These are phyloP conservation scores for Hypoxylon sp. DNA, from an alignment of 2,329 filamentous ascomycete species.

Conservation along the genomic window DNA sequence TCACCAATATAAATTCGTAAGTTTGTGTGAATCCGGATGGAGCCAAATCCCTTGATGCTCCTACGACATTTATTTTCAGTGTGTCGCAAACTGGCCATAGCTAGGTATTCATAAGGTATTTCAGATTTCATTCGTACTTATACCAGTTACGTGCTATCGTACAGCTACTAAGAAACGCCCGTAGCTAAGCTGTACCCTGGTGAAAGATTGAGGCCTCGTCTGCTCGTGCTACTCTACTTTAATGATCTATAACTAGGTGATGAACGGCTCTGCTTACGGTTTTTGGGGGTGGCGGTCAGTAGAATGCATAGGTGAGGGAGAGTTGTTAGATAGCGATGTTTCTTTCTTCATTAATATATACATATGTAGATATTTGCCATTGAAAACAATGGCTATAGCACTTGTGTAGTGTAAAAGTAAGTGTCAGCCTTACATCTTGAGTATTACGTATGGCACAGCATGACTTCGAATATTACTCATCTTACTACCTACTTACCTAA, in stretches of 20 bases:
- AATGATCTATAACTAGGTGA: neutral
- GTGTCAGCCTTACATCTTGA: conserved; percentile 9
- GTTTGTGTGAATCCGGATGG: neutral
- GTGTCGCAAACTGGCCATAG: neutral
- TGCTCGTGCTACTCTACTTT: neutral
- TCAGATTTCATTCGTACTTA: neutral
- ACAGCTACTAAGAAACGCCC: neutral
- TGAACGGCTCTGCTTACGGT: too few species aligned
- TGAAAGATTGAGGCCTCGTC: neutral
- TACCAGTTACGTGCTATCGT: conserved; percentile 4
- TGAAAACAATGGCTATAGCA: neutral
- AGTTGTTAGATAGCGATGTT: neutral
- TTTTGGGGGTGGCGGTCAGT: neutral
- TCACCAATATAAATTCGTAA: neutral
- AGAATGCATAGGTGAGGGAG: neutral
- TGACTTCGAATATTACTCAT: conserved; percentile 7
- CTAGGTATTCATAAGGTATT: neutral
- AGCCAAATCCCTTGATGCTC: neutral
- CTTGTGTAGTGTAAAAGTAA: neutral
- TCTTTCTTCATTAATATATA: neutral
- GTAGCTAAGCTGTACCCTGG: neutral
- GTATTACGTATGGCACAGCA: conserved; percentile 1
- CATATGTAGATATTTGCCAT: neutral
- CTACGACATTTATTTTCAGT: neutral
- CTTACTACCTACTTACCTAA: conserved; percentile 7